Base-by-base conservation (phyloP, 2,329 filamentous ascomycete species). In the Beauveria asiatica region DNA sequence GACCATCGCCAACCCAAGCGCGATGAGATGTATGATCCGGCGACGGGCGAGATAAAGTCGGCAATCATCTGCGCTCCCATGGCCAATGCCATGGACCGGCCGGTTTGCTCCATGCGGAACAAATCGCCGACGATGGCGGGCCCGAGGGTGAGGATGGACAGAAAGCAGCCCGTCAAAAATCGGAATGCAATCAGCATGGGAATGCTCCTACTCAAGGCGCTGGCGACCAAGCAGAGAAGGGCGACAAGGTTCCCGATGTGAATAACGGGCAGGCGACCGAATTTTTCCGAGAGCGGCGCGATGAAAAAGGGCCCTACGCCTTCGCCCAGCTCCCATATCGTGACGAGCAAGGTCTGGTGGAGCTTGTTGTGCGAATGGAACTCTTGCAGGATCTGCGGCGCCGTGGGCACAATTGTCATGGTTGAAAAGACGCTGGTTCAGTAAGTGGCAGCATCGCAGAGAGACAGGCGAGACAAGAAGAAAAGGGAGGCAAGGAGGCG, bases 91-190 rank as follows among this genome's bases (percentile, higher is more conserved):
- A 88, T 84, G 1, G 84, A 85, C 3, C 80, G 80, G 7, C 84
- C 86, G 46, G 86, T 76, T 63, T 84, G 69, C 23, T 80, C 78
- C 0, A 83, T 76, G 0, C 77, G 72, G 72, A 78, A 86, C 23
- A 88, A 77, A 70, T 88, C 86, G 33, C 80, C 81, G 10, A 88
- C 67, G 0, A 87, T 84, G 30, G 84, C 85, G 11, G 84, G 84
- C 0, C 83, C 86, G 66, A 85, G 85, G 9, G 89, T 77, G 0
- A 84, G 83, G 0, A 83, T 82, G 0, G 78, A 79, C 16, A 79
- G 82, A 65, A 84, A 84, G 60, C 84, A 77, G 0, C 80, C 83
- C 4, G 77, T 75, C 62, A 85, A 82, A 69, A 87, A 86, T 10
- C 84, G 76, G 11, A 81, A 83, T 42, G 84, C 70, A 70, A 86